Evolutionary conservation across 1,284 basidiomycete genomes (phyloP), one percentile per base, ranked within the genome.

Genomic region (Boletellus deceptivus): DNA sequence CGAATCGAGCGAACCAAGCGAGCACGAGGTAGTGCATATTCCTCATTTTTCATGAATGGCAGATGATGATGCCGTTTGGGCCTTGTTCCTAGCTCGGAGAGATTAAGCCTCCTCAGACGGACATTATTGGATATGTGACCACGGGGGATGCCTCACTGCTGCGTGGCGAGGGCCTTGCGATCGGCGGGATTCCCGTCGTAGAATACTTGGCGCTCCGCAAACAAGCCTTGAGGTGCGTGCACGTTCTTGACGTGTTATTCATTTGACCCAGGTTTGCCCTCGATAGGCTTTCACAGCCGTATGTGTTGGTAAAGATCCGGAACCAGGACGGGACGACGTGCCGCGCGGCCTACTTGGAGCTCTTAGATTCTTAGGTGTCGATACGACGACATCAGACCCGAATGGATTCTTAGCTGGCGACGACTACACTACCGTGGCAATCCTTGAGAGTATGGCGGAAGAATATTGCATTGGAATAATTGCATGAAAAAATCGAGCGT

Each of bases 71-170:
- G 5, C 16, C 35, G 24, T 11, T 10, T 31, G 2, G n/a, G 8
- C 10, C 22, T 37, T 48, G 29, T 49, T 39, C 47, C 22, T 24
- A 86, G 81, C 67, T 82, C 4, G 77, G 75, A 9, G 72, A 77
- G 49, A 57, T 64, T 10, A 60, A 68, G 11, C 70, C 79, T 10
- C 59, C 70, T 3, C 59, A 72, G 36, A 69, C 72, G 1, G 60
- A 70, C 1, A 74, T 89, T 18, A 80, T 94, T 43, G 93, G 93
- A 1, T 91, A 89, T 59, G 77, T 93, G 6, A 88, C 89, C 0
- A 84, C 86, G 0, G 92, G 92, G 1, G 84, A 84, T 55, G 87
- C 81, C 62, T 93, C 91, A 0, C 75, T 96, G 2, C 79, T 83
- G 0, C 76, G 84, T 18, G 91, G 93, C 0, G 70, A 78, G 47